Percentiles rank a stretch among this genome's conserved stretches.
These are phyloP conservation scores for Sphenostylis stenocarpa DNA, from an alignment of 306 rosid species.

Conservation along the genomic window DNA sequence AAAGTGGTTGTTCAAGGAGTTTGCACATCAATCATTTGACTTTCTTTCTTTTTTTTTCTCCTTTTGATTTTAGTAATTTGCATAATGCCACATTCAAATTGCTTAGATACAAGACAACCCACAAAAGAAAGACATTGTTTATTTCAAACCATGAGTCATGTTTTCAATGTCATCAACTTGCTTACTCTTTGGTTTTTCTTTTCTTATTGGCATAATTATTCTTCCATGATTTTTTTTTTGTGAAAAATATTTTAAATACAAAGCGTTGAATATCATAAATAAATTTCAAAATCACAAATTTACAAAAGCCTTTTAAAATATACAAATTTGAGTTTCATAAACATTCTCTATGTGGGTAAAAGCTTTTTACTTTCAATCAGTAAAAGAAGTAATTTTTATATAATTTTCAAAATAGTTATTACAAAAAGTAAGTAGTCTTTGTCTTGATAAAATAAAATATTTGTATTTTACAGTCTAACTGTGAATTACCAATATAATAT, in stretches of 20 bases:
- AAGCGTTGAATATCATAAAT: too few relatives aligned
- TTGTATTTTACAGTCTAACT: background rate
- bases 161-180: background rate
- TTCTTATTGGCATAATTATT: background rate
- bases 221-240: too few relatives aligned
- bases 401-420: background rate
- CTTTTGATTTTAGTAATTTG: background rate
- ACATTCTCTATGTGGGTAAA: too few relatives aligned
- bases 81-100: background rate
- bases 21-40: constrained; percentile 48
- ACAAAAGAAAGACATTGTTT: background rate
- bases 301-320: too few relatives aligned
- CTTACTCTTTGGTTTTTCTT: background rate
- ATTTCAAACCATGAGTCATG: background rate
- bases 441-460: background rate
- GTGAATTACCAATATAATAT: background rate
- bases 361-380: too few relatives aligned
- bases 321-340: background rate
- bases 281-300: too few relatives aligned
- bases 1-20: background rate
- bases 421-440: background rate
- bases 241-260: too few relatives aligned
- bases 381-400: background rate
- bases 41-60: background rate
- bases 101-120: background rate